Base-by-base conservation (phyloP, 768 basidiomycete genomes). In the Candolleomyces aberdarensis region DNA sequence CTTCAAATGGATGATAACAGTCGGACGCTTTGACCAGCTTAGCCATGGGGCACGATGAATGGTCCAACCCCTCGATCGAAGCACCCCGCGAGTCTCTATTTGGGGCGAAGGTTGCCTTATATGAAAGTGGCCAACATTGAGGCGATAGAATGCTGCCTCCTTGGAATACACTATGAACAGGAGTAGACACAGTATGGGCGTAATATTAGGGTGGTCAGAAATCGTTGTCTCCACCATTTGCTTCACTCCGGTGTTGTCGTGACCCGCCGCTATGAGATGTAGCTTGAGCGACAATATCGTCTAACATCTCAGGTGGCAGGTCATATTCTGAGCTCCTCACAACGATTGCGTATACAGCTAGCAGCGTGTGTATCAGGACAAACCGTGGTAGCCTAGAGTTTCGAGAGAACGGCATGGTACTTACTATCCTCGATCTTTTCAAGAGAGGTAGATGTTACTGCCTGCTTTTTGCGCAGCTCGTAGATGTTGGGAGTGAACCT, bases 391-490 rank as follows among this genome's bases (percentile, higher is more conserved):
- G 50, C 44, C 52, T 22, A 31, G 22, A 26, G 59, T 26, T 26
- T 26, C 26, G 26, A 43, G 26, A 22, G 39, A 29, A 36, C 22
- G 26, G 22, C 36, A 60, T 5, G 11, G 40, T 49, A 70, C 80
- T 59, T 64, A 96, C 96, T 94, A 67, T 89, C 85, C 80, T 99
- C 96, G 55, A 98, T 96, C 75, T 98, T 99, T 69, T 87, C 85
- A 8, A 99, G 79, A n/a, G 94, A 96, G 66, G 91, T 86, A 3
- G 81, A 75, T 0, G 95, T 96, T 17, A 96, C 91, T 3, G 76
- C 71, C 69, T 97, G 94, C 75, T 99, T 99, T 78, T 92, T 96
- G 58, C 80, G 78, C 46, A 99, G 78, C 51, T 90, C 88, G 48
- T 80, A 80, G 53, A 93, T 79, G 67, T 86, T 79, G 0, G 89